Conservation (phyloP, 2,329 filamentous ascomycete genomes). For the Piedraia hortae region DNA sequence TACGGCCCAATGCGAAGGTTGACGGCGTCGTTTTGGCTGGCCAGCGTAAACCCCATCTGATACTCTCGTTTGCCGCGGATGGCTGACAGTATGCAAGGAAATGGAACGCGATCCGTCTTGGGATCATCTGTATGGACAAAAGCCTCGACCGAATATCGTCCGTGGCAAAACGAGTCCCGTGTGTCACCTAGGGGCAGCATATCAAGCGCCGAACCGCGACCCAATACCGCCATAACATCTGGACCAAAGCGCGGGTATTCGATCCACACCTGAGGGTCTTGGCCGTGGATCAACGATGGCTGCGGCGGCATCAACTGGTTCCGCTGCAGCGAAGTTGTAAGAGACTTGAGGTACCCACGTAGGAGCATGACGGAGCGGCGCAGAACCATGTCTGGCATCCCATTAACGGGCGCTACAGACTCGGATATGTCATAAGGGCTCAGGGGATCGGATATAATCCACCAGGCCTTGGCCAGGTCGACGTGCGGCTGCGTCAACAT, state of each 20-base stretch:
- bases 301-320: slow-evolving; percentile 46
- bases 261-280: slow-evolving; percentile 61
- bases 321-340: slow-evolving; percentile 53
- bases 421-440: slow-evolving; percentile 4
- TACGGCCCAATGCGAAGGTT: slow-evolving; percentile 40
- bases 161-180: slow-evolving; percentile 46
- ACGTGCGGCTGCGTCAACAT: slow-evolving; percentile 47
- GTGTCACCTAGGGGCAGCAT: slow-evolving; percentile 56
- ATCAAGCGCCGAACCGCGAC: slow-evolving; percentile 33
- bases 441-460: slow-evolving; percentile 31
- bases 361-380: slow-evolving; percentile 3
- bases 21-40: slow-evolving; percentile 53
- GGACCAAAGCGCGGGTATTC: slow-evolving; percentile 47
- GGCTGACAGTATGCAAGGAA: slow-evolving; percentile 52
- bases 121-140: slow-evolving; percentile 46
- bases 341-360: slow-evolving; percentile 28
- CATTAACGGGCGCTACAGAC: slow-evolving; percentile 2
- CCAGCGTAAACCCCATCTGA: slow-evolving; percentile 42
- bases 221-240: slow-evolving; percentile 42
- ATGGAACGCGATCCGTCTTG: slow-evolving; percentile 36
- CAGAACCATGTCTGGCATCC: slow-evolving; percentile 1
- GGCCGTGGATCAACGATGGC: slow-evolving; percentile 40
- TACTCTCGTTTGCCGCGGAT: slow-evolving; percentile 41
- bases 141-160: slow-evolving; percentile 45
- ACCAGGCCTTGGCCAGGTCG: slow-evolving; percentile 62